Evolutionary conservation across 1,284 basidiomycete genomes (phyloP), one percentile per base, ranked within the genome.

Genomic region (Sanghuangporus sanghuang): DNA sequence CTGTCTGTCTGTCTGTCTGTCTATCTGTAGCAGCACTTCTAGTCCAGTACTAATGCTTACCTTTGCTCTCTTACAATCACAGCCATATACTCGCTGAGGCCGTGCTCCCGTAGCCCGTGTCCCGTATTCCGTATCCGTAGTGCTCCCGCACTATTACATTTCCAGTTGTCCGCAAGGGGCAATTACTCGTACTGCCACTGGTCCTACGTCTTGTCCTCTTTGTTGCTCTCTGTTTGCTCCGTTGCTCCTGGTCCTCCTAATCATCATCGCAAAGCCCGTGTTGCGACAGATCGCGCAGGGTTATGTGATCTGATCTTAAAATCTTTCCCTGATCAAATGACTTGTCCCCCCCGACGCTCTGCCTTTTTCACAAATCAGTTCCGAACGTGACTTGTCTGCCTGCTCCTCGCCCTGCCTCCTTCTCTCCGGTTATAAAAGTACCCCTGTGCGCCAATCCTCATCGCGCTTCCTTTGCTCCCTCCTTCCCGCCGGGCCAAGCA

Each of bases 371-470:
- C 50, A 52, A 52, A 52, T 52, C 50, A 7, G 44, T 18, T 46
- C 44, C 44, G 44, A 46, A 46, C 44, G 44, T 46, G 44, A 46
- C 44, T n/a, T 14, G 44, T n/a, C n/a, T 42, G 16, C 44, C 16
- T 46, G 18, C 50, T 52, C 18, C 42, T 44, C 42, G 42, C 42
- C 23, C 44, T 11, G 8, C 12, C 21, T 36, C 57, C 12, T 36
- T 50, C 46, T 49, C 18, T 36, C 50, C 50, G 3, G 23, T 27
- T 52, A 48, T 60, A 60, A 60, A 60, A 60, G 58, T 40, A 52
- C 36, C 53, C 53, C 53, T 54, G n/a, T 52, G 48, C 58, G 58
- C 58, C 58, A 60, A 60, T 60, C 58, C 49, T 60, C 16, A 11
- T n/a, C 21, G 18, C 52, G 58, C 58, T 60, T 60, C 58, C 58